A percentile compares a stretch with the other conserved stretches of the same genome.
Conservation (phyloP, 148 eudicot species). For the Fagopyrum homotropicum region DNA sequence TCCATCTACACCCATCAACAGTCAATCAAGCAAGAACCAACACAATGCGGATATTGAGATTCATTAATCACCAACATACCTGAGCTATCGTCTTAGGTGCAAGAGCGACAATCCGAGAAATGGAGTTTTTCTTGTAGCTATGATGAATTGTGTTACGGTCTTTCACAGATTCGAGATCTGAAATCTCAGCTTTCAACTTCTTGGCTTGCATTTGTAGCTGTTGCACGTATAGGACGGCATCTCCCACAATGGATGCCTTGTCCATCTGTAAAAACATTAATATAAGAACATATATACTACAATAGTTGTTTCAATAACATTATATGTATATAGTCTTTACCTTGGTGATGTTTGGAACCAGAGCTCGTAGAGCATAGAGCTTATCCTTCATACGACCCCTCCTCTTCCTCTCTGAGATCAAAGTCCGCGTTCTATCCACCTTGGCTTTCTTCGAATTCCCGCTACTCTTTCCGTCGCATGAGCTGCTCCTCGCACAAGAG, state of each 20-base stretch:
- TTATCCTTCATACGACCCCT: constrained; percentile 92
- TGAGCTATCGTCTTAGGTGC: constrained; percentile 41
- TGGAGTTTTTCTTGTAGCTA: neutral
- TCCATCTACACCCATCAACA: constrained; percentile 34
- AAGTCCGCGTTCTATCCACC: constrained; percentile 63
- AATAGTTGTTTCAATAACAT: too few species aligned
- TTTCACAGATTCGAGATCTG: constrained; percentile 36
- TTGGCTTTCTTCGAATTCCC: constrained; percentile 25
- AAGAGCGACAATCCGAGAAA: constrained; percentile 14
- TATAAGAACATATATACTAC: too few species aligned
- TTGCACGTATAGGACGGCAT: constrained; percentile 68
- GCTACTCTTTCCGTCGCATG: too few species aligned
- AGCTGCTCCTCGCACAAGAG: neutral
- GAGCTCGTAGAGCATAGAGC: constrained; percentile 72
- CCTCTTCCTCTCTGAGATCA: constrained; percentile 69
- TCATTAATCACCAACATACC: constrained; percentile 23
- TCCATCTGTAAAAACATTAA: constrained; percentile 51
- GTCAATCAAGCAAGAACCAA: neutral
- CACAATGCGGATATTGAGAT: too few species aligned
- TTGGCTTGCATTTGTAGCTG: constrained; percentile 58
- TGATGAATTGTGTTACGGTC: neutral
- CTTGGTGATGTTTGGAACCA: constrained; percentile 94
- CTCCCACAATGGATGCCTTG: constrained; percentile 89
- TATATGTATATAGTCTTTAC: constrained; percentile 29
- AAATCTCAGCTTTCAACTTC: constrained; percentile 51